Conservation (phyloP, 257 asterid genomes). For the Plantago major region DNA sequence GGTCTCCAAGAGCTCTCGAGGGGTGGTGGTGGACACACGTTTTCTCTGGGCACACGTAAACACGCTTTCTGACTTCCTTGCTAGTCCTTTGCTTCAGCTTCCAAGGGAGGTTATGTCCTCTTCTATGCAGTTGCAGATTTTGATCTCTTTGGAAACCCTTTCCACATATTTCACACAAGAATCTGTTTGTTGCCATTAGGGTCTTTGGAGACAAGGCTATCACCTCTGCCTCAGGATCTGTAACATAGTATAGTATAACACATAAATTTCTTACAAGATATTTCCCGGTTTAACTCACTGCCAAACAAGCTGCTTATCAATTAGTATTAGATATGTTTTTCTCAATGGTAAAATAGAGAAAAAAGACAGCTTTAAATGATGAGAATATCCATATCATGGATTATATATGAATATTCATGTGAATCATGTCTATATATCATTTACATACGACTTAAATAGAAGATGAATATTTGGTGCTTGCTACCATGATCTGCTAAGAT, state of each 20-base stretch:
- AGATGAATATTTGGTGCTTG: too few relatives aligned
- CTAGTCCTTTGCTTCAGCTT: conserved; percentile 79
- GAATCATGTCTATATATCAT: too few relatives aligned
- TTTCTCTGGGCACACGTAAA: conserved; percentile 87
- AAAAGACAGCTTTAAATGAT: too few relatives aligned
- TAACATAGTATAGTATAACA: not conserved
- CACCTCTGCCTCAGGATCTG: conserved; percentile 94
- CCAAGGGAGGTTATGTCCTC: conserved; percentile 95
- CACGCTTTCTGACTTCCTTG: conserved; percentile 67
- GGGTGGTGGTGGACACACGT: conserved; percentile 76
- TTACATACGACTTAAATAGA: too few relatives aligned
- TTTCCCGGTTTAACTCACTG: too few relatives aligned
- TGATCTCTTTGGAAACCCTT: conserved; percentile 97
- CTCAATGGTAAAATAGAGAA: too few relatives aligned
- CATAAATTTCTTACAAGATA: not conserved
- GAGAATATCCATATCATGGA: too few relatives aligned
- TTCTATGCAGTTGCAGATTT: conserved; percentile 77
- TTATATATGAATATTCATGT: too few relatives aligned
- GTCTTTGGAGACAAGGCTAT: conserved; percentile 82
- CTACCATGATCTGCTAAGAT: too few relatives aligned
- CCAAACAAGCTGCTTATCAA: too few relatives aligned
- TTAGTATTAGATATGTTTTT: too few relatives aligned
- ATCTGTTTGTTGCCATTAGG: conserved; percentile 90
- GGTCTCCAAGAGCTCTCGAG: conserved; percentile 84
- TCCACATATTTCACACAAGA: conserved; percentile 81